A percentile compares a stretch with the other conserved stretches of the same genome.
Conservation (phyloP, 176 grass and related monocot genomes). For the Carex kokanica region DNA sequence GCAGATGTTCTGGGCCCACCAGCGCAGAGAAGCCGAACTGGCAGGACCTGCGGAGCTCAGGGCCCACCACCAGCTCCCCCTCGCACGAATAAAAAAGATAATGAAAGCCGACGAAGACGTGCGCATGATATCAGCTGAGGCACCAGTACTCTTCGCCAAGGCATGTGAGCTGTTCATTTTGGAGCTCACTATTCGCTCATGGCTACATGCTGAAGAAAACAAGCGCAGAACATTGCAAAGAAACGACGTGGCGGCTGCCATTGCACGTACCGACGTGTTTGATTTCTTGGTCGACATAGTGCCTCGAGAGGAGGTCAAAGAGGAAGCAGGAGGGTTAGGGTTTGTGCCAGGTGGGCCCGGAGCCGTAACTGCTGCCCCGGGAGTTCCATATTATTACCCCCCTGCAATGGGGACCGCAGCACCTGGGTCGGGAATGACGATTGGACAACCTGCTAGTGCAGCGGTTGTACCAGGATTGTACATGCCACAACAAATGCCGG, state of each 20-base stretch:
- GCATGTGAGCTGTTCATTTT: conserved; percentile 81
- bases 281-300: conserved; percentile 98
- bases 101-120: conserved; percentile 91
- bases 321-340: conserved; percentile 59
- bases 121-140: conserved; percentile 83
- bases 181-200: conserved; percentile 80
- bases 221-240: conserved; percentile 78
- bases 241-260: conserved; percentile 78
- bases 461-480: conserved; percentile 23
- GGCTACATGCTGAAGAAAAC: conserved; percentile 83
- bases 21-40: conserved; percentile 72
- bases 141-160: conserved; percentile 74
- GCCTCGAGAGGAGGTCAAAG: conserved; percentile 68
- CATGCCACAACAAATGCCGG: conserved; percentile 39
- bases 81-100: conserved; percentile 84
- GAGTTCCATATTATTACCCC: conserved; percentile 67
- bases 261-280: conserved; percentile 93
- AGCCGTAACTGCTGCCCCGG: conserved; percentile 28
- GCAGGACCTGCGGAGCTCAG: conserved; percentile 69
- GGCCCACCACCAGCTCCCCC: conserved; percentile 73
- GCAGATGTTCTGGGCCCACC: conserved; percentile 78
- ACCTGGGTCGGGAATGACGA: conserved; percentile 47
- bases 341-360: conserved; percentile 34
- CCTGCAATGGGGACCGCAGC: conserved; percentile 58
- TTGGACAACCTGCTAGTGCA: conserved; percentile 24